phyloP scores from a whole-genome alignment of 352 stramenopile genomes.

The Nothophytophthora sp. region DNA sequence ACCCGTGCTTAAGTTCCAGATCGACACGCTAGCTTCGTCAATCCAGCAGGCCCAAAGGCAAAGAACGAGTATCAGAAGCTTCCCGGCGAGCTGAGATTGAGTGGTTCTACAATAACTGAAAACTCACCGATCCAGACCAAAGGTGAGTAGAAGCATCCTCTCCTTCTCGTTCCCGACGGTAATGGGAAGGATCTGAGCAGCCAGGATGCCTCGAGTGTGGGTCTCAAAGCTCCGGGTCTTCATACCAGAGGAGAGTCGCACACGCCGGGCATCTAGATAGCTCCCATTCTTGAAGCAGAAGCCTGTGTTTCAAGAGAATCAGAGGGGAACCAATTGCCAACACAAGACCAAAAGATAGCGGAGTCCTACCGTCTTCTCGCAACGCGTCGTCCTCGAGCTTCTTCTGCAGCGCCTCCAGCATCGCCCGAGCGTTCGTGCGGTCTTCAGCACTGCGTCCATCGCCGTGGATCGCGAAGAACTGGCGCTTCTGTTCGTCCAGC shows the following conservation, averaged over 20 bases:
- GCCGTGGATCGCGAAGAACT: slow-evolving; percentile 42
- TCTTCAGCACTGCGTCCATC: slow-evolving; percentile 46
- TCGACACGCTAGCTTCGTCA: slow-evolving; percentile 38
- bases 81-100: too few species aligned
- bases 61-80: background rate
- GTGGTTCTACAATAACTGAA: background rate
- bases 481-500: slow-evolving; percentile 41
- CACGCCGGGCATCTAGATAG: slow-evolving; percentile 35
- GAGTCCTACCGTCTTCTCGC: slow-evolving; percentile 47
- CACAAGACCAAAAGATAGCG: background rate
- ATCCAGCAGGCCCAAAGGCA: background rate
- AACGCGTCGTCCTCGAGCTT: slow-evolving; percentile 67
- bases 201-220: slow-evolving; percentile 33
- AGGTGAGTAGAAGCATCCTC: slow-evolving; percentile 35
- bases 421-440: slow-evolving; percentile 34
- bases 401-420: slow-evolving; percentile 56
- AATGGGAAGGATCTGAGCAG: slow-evolving; percentile 18
- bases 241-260: slow-evolving; percentile 56
- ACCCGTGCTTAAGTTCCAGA: slow-evolving; percentile 46
- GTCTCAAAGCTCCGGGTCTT: slow-evolving; percentile 41
- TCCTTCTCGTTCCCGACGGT: background rate
- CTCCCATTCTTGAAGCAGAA: slow-evolving; percentile 63
- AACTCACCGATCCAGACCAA: slow-evolving; percentile 47
- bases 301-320: slow-evolving; percentile 19
- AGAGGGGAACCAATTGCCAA: background rate